phyloP scores from a whole-genome alignment of 805 yeast species.

The Metschnikowia cubensis region DNA sequence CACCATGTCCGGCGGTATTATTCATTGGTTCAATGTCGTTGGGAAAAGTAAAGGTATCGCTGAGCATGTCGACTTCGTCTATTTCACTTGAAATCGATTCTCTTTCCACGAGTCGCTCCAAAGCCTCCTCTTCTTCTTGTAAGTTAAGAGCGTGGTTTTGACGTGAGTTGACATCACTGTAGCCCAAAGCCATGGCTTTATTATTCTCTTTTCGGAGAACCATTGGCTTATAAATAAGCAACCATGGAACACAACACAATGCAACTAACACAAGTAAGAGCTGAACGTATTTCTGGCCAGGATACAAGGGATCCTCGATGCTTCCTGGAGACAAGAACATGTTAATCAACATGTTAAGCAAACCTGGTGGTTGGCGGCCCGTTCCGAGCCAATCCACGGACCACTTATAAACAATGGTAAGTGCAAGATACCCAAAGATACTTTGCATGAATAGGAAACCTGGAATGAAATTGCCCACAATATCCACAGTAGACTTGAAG shows the following conservation, averaged over 20 bases:
- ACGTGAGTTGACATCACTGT: slow-evolving; percentile 33
- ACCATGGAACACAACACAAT: slow-evolving; percentile 70
- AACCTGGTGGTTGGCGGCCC: slow-evolving; percentile 64
- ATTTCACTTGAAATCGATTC: slow-evolving; percentile 3
- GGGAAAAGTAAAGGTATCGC: slow-evolving; percentile 26
- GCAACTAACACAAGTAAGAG: slow-evolving; percentile 55
- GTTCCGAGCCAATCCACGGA: slow-evolving; percentile 62
- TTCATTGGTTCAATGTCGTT: slow-evolving; percentile 35
- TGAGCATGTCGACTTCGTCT: slow-evolving; percentile 18
- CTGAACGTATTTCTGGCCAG: slow-evolving; percentile 63
- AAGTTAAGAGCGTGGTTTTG: slow-evolving; percentile 26
- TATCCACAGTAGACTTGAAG: slow-evolving; percentile 59
- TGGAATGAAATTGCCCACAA: slow-evolving; percentile 69
- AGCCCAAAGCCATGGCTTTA: slow-evolving; percentile 31
- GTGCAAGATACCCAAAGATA: slow-evolving; percentile 65
- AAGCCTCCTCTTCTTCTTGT: slow-evolving; percentile 39
- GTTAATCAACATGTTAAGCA: slow-evolving; percentile 68
- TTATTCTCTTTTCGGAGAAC: slow-evolving; percentile 34
- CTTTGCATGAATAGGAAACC: slow-evolving; percentile 73
- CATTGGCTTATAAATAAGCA: slow-evolving; percentile 63
- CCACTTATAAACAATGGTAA: slow-evolving; percentile 74
- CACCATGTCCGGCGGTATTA: slow-evolving; percentile 24
- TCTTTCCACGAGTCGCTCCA: slow-evolving; percentile 10
- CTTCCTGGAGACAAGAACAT: slow-evolving; percentile 75
- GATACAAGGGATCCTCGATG: slow-evolving; percentile 60